Conservation (phyloP, 2,329 filamentous ascomycete genomes). For the Exophiala lecanii-corni region DNA sequence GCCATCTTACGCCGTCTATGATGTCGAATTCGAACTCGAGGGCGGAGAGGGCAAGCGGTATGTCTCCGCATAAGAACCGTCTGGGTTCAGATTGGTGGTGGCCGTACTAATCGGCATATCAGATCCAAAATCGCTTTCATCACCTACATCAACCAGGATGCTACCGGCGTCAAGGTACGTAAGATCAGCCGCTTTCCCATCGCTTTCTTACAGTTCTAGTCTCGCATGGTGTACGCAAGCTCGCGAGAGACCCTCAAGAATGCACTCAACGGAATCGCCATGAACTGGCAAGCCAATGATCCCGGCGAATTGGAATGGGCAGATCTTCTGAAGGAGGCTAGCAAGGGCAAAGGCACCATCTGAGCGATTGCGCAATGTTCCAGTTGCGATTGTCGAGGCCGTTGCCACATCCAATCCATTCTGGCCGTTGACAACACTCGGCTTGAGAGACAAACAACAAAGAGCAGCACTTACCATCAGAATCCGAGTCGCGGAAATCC, state of each 20-base stretch:
- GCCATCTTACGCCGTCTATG: constrained; percentile 48
- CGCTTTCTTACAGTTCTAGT: constrained; percentile 27
- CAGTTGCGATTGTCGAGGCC: no score
- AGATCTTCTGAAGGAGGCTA: constrained; percentile 31
- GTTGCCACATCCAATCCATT: no score
- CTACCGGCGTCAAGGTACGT: constrained; percentile 27
- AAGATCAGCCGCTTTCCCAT: background rate
- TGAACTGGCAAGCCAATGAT: constrained; percentile 33
- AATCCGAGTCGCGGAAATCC: background rate
- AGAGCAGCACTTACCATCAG: no score
- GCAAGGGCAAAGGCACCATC: constrained; percentile 29
- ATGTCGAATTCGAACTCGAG: constrained; percentile 46
- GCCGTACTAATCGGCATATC: constrained; percentile 1
- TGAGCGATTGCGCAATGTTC: constrained; percentile 13
- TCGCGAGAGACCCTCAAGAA: constrained; percentile 47
- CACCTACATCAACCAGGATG: constrained; percentile 31
- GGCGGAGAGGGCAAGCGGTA: constrained; percentile 47
- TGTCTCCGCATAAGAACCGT: no score
- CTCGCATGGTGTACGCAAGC: constrained; percentile 49
- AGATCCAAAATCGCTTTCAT: constrained; percentile 51
- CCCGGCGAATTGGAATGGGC: constrained; percentile 33
- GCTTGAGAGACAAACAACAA: no score
- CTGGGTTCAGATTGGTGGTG: no score
- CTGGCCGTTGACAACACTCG: no score
- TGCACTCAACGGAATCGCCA: constrained; percentile 39